phyloP scores from a whole-genome alignment of 2,329 filamentous ascomycete species.

The Aureobasidium musti region DNA sequence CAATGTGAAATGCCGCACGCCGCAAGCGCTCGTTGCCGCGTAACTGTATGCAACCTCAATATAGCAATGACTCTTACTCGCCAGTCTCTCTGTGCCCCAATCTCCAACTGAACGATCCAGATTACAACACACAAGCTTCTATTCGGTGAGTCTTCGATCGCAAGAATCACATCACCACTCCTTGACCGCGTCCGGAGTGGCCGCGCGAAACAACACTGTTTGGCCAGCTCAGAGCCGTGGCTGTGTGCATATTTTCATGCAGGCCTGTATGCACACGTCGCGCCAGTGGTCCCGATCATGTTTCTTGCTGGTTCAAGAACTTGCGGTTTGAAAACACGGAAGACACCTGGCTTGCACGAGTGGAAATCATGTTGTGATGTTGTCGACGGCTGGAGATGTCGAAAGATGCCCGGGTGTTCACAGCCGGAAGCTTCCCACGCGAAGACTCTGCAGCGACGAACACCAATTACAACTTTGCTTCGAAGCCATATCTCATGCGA shows the following conservation, averaged over 20 bases:
- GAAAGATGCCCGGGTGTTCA: background rate
- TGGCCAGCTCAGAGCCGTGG: slow-evolving; percentile 24
- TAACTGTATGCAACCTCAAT: slow-evolving; percentile 20
- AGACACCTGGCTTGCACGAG: background rate
- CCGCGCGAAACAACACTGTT: slow-evolving; percentile 5
- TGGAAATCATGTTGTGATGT: background rate
- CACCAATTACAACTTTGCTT: slow-evolving; percentile 2
- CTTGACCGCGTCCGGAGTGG: background rate
- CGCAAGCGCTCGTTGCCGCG: slow-evolving; percentile 16
- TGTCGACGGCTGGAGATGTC: slow-evolving; percentile 7
- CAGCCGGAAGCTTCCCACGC: slow-evolving; percentile 19
- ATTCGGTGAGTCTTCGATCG: background rate
- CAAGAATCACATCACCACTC: background rate
- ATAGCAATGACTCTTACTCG: slow-evolving; percentile 25
- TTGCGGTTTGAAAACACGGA: background rate
- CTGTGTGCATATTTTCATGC: slow-evolving; percentile 18
- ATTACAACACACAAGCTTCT: background rate
- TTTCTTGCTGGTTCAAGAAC: background rate
- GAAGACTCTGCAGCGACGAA: slow-evolving; percentile 9
- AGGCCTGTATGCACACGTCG: slow-evolving; percentile 5
- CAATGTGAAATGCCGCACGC: slow-evolving; percentile 15
- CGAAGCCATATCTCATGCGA: slow-evolving; percentile 16
- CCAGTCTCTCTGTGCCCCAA: background rate
- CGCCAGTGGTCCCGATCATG: background rate
- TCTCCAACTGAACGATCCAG: slow-evolving; percentile 1